These are phyloP conservation scores for Candida coleopterorum DNA, from an alignment of 805 yeast genomes.

Conservation along the genomic window DNA sequence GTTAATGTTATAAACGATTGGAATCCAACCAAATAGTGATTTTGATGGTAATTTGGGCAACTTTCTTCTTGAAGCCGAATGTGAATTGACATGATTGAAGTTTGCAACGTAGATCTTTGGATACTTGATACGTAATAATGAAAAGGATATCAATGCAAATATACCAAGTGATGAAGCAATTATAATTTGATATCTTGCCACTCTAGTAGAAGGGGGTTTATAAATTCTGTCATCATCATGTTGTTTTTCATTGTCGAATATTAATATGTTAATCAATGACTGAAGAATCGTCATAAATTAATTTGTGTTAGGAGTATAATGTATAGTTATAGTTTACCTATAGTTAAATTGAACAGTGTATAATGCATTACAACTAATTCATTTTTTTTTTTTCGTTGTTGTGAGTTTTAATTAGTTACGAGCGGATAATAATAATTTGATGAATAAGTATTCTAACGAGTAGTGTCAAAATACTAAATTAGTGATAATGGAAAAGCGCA, in stretches of 20 bases:
- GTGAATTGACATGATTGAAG: constrained; percentile 42
- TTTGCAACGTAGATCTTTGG: constrained; percentile 86
- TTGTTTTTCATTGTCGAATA: background rate
- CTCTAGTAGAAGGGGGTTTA: constrained; percentile 34
- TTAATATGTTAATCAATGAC: background rate
- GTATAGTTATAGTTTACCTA: no score
- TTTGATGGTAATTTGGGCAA: constrained; percentile 55
- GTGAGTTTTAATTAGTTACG: no score
- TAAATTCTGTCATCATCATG: constrained; percentile 12
- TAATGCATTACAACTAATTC: no score
- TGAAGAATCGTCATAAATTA: no score
- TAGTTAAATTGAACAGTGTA: no score
- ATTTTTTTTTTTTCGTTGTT: no score
- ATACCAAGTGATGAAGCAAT: constrained; percentile 68
- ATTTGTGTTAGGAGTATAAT: no score
- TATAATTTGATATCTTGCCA: constrained; percentile 72
- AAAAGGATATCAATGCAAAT: constrained; percentile 63
- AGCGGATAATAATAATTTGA: no score
- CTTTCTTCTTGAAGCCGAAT: constrained; percentile 40
- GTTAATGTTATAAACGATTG: constrained; percentile 54
- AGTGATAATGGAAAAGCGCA: no score
- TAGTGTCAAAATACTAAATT: no score
- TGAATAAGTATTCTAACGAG: no score
- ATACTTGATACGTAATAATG: constrained; percentile 64
- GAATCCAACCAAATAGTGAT: constrained; percentile 78